Percentiles rank a stretch among this genome's conserved stretches.
Evolutionary conservation across 768 basidiomycete species (phyloP).

Genomic region (Vararia minispora): DNA sequence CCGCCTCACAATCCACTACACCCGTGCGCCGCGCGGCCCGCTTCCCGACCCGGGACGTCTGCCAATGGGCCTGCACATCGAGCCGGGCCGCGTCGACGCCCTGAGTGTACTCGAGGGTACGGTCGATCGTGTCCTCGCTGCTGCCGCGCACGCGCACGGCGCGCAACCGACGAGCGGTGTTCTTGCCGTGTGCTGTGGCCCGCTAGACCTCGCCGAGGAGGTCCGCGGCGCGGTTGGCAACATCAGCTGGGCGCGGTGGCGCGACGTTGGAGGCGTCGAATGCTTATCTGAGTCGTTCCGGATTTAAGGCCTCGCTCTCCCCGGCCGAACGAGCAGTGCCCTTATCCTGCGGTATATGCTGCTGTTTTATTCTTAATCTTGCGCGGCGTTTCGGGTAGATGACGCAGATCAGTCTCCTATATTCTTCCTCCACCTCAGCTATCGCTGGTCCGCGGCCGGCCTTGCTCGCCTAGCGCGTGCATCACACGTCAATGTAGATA

Average conservation of each 20-base stretch:
- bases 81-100: constrained; percentile 20
- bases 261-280: constrained; percentile 16
- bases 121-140: constrained; percentile 14
- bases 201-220: constrained; percentile 26
- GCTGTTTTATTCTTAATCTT: no score
- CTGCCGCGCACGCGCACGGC: constrained; percentile 5
- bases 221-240: constrained; percentile 23
- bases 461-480: no score
- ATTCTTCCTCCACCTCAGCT: no score
- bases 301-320: no score
- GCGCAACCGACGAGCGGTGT: constrained; percentile 19
- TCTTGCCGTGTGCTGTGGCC: constrained; percentile 33
- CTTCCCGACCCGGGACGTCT: constrained; percentile 2
- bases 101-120: constrained; percentile 14
- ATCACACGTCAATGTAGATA: no score
- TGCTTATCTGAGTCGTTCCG: no score
- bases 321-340: no score
- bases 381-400: no score
- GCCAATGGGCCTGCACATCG: constrained; percentile 20
- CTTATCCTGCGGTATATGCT: no score
- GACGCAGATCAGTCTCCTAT: no score
- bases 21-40: constrained; percentile 23
- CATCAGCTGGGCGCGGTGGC: constrained; percentile 20
- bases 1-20: constrained; percentile 33
- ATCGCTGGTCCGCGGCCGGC: no score